Conservation (phyloP, 768 basidiomycete genomes). For the Mycena amicta region DNA sequence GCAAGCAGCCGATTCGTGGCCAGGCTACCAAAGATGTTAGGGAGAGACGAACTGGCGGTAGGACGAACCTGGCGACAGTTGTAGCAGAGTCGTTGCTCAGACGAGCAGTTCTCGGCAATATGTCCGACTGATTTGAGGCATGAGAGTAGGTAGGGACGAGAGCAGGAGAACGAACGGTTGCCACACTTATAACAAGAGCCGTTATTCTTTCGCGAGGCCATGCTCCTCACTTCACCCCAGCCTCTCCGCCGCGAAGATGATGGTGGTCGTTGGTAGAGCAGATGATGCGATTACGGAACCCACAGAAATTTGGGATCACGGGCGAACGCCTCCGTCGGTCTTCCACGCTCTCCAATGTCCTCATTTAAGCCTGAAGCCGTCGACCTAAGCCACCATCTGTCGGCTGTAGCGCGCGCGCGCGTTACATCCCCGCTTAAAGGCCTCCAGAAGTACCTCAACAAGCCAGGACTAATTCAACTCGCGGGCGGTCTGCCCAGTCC, state of each 20-base stretch:
- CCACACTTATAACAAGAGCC: constrained; percentile 86
- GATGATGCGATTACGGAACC: constrained; percentile 1
- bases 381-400: constrained; percentile 76
- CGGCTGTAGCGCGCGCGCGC: constrained; percentile 51
- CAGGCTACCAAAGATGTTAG: too few relatives aligned
- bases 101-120: constrained; percentile 90
- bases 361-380: constrained; percentile 42
- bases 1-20: constrained; percentile 86
- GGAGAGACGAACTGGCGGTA: too few relatives aligned
- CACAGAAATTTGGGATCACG: not conserved
- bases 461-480: constrained; percentile 57
- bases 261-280: constrained; percentile 24
- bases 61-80: constrained; percentile 72
- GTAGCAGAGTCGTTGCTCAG: constrained; percentile 88
- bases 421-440: constrained; percentile 61
- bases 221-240: constrained; percentile 77
- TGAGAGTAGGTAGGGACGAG: constrained; percentile 16
- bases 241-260: constrained; percentile 56
- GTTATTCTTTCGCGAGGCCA: constrained; percentile 38
- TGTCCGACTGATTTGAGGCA: constrained; percentile 63
- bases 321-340: not conserved
- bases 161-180: constrained; percentile 62
- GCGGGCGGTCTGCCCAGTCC: constrained; percentile 56
- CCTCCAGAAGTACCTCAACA: constrained; percentile 59
- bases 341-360: constrained; percentile 3